Evolutionary conservation across 2,329 filamentous ascomycete genomes (phyloP), one percentile per base, ranked within the genome.

Genomic region (Calonectria montana): DNA sequence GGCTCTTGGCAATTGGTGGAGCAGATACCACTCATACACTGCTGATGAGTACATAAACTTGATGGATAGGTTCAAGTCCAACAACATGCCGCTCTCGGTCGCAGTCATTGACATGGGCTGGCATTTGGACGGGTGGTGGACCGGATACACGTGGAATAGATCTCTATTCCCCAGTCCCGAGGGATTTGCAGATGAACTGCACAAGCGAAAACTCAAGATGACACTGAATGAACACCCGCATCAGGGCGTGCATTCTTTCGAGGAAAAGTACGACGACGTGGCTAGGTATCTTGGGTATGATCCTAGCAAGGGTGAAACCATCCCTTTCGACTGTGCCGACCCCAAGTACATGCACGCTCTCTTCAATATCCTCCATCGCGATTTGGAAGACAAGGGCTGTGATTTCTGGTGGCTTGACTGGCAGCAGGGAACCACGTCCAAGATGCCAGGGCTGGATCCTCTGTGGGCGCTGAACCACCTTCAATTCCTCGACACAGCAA

Each of bases 371-470:
- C 83, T 92, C 6, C 89, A 91, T 69, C 84, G 87, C 15, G 82
- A 84, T 16, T 83, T 92, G 31, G 90, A 92, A 72, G 83, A 87
- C 1, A 82, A 89, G 10, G 90, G 88, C 1, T 85, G 87, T 25
- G 90, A 92, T 76, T 91, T 93, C 69, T 92, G 90, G 89, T 93
- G 91, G 91, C 86, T 92, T 31, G 91, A 93, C 78, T 93, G 91
- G 91, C 91, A 93, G 79, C 91, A 92, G 79, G 91, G 91, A 1
- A 81, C 84, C 2, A 83, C 85, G 68, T 90, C 89, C 1, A 84
- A 85, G 39, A 84, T 91, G 7, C 87, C 86, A 0, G 90, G 90
- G 1, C 82, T 92, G 3, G 91, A 92, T 78, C 91, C 91, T 0
- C 82, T 93, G 0, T 92, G 91, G 91, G 81, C 92, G 27, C 84